Base-by-base conservation (phyloP, 164 flowering plant species). In the Platanus orientalis region DNA sequence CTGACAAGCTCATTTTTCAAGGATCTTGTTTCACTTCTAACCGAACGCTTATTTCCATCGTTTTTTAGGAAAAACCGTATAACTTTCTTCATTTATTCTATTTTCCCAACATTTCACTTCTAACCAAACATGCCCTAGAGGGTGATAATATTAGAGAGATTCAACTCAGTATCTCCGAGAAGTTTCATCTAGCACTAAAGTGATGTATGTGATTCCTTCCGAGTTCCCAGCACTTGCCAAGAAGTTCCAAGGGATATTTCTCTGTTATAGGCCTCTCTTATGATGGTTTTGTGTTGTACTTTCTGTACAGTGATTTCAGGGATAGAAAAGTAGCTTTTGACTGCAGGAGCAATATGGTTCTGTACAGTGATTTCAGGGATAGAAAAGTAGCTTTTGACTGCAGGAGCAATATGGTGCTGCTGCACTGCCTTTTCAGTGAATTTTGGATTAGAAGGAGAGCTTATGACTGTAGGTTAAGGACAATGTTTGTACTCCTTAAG, bases 171-270 rank as follows among this genome's bases (percentile, higher is more conserved):
- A 32, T 32, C 23, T 61, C 54, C 2, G 58, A 42, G n/a, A 32
- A 48, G 44, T 57, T 42, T 71, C 56, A 57, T 58, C 52, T 16
- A 27, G 20, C 6, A 21, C 32, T 36, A 57, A 53, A 45, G 57
- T 58, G 27, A 56, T 65, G 47, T 30, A 32, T 42, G 53, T 34
- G 17, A 49, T 51, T 30, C n/a, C 47, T 64, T 65, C 17, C 53
- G 34, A 40, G 32, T 58, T 63, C 36, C 72, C 27, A 58, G 32
- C 7, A 54, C 63, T 62, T 67, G 73, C 78, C 76, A 76, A 45
- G 76, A 74, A 57, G 69, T 73, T 39, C 74, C 72, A 17, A 77
- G 73, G 29, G 83, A 80, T 42, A 77, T 77, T 76, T 80, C 83
- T 25, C 80, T 79, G 20, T 70, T 63, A 56, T 63, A 80, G 71